Evolutionary conservation across 208 protist genomes (phyloP).

Genomic region (Blastocrithidia nonstop): DNA sequence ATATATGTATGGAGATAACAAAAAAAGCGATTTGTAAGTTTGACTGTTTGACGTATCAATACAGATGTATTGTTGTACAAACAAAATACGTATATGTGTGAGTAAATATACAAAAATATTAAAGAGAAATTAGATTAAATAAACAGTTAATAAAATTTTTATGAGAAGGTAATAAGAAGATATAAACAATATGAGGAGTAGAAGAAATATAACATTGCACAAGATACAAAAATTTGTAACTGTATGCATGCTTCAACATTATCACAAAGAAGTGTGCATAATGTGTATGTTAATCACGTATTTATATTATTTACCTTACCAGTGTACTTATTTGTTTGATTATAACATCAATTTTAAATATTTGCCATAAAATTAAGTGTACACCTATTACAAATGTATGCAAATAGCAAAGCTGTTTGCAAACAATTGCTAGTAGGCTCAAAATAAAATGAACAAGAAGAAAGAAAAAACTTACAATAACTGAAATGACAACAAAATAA

Average conservation of each 20-base stretch:
- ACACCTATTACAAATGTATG: too few relatives aligned
- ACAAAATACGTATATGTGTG: not conserved
- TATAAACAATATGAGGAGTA: conserved; percentile 1
- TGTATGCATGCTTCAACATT: not conserved
- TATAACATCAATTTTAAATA: too few relatives aligned
- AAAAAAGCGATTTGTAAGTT: not conserved
- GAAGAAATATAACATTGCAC: not conserved
- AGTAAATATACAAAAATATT: not conserved
- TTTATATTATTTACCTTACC: conserved; percentile 7
- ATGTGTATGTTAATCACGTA: not conserved
- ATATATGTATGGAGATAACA: not conserved
- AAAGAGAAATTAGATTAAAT: conserved; percentile 3
- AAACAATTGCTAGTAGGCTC: too few relatives aligned
- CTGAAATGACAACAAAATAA: too few relatives aligned
- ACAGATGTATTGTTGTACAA: not conserved
- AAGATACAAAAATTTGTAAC: not conserved
- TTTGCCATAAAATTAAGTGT: too few relatives aligned
- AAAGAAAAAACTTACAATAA: too few relatives aligned
- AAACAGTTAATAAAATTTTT: conserved; percentile 6
- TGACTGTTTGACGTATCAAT: not conserved
- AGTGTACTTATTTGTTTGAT: conserved; percentile 4
- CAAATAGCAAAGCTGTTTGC: too few relatives aligned
- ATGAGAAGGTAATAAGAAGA: conserved; percentile 3
- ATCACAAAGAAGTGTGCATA: too few relatives aligned
- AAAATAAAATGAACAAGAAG: too few relatives aligned